Evolutionary conservation across 2,329 filamentous ascomycete species (phyloP).

Genomic region (Lanzia echinophila): DNA sequence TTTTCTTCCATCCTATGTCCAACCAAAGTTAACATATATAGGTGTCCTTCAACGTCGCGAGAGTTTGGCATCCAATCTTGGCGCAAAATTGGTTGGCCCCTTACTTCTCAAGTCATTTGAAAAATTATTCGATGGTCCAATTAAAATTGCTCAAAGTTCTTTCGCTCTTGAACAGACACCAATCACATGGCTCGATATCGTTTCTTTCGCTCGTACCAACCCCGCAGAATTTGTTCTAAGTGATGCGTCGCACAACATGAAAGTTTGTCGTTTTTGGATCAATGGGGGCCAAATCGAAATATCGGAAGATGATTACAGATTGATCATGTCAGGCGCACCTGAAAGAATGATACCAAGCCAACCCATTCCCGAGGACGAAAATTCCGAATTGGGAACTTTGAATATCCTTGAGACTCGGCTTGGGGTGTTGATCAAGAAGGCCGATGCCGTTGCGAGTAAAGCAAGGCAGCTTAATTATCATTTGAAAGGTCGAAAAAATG

Average conservation of each 20-base stretch:
- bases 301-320: constrained; percentile 76
- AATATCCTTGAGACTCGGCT: constrained; percentile 78
- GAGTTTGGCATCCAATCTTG: constrained; percentile 77
- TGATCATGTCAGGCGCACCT: constrained; percentile 76
- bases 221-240: constrained; percentile 71
- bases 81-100: constrained; percentile 74
- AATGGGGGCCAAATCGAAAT: constrained; percentile 81
- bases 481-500: constrained; percentile 65
- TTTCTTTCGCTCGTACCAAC: constrained; percentile 75
- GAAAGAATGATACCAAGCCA: constrained; percentile 77
- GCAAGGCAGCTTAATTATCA: constrained; percentile 77
- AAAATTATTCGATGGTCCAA: constrained; percentile 75
- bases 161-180: constrained; percentile 52
- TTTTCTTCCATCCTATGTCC: no score
- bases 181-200: constrained; percentile 78
- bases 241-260: constrained; percentile 59
- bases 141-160: constrained; percentile 41
- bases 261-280: constrained; percentile 74
- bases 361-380: constrained; percentile 78
- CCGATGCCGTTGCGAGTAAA: constrained; percentile 66
- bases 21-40: constrained; percentile 27
- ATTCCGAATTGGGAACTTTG: constrained; percentile 74
- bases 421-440: constrained; percentile 68
- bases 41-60: constrained; percentile 79
- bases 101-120: constrained; percentile 83